Conservation (phyloP, 805 yeast species). For the Brettanomyces naardenensis region DNA sequence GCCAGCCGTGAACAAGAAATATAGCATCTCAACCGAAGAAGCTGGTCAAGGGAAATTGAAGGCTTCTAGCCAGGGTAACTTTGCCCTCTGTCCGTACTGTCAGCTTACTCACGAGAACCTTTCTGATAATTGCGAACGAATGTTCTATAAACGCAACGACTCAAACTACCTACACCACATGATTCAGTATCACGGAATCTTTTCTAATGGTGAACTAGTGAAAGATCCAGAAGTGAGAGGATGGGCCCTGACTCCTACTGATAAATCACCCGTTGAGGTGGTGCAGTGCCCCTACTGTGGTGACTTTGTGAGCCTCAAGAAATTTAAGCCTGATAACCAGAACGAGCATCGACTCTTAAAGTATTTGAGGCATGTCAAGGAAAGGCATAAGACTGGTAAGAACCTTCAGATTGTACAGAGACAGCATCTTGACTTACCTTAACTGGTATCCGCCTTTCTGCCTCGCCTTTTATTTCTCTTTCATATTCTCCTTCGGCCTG, state of each 20-base stretch:
- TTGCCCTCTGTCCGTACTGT: conserved; percentile 25
- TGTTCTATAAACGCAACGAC: conserved; percentile 22
- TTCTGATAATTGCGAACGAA: conserved; percentile 10
- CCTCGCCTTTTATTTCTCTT: neutral
- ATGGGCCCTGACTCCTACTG: conserved; percentile 13
- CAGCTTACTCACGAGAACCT: conserved; percentile 12
- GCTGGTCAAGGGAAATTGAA: conserved; percentile 3
- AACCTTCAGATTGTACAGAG: conserved; percentile 10
- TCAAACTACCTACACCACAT: conserved; percentile 25
- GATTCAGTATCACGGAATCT: conserved; percentile 26
- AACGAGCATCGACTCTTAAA: conserved; percentile 19
- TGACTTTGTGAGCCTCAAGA: conserved; percentile 15
- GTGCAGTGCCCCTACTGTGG: conserved; percentile 21
- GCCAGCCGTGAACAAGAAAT: conserved; percentile 17
- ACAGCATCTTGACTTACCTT: neutral
- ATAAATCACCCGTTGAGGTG: conserved; percentile 15
- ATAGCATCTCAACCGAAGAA: neutral
- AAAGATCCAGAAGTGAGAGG: conserved; percentile 17
- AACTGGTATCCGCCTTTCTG: neutral
- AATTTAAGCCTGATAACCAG: conserved; percentile 11
- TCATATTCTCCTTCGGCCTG: neutral
- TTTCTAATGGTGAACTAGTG: conserved; percentile 22
- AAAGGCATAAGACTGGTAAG: conserved; percentile 21
- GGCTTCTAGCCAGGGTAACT: conserved; percentile 15
- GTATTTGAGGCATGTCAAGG: conserved; percentile 24